Base-by-base conservation (phyloP, 2,329 filamentous ascomycete genomes). In the Colletotrichum karsti region DNA sequence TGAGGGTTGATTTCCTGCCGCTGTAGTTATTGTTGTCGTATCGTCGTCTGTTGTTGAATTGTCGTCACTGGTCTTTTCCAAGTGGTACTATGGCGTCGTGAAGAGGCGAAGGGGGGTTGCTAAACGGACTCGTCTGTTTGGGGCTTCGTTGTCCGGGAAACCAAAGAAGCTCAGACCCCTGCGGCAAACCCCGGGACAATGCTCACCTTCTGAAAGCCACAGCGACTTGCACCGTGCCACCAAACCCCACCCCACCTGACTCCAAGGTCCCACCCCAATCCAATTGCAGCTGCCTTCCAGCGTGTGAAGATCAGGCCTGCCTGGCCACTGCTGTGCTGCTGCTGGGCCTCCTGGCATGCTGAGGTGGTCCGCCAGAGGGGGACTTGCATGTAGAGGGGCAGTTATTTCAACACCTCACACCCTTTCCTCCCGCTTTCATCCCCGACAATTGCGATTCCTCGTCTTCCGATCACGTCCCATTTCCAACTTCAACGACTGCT, bases 381-480 rank as follows among this genome's bases (percentile, higher is more conserved):
- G 56, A 53, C 56, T 70, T 85, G 82, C 85, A 89, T 66, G 81
- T 78, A 75, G 72, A 63, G 69, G 58, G 68, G 64, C 68, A 63
- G 62, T 69, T 71, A 69, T 87, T 70, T 71, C 63, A 79, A 75
- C 72, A 71, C 74, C 73, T 76, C 73, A 66, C 66, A 73, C 65
- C 68, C 63, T 64, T 63, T 69, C 72, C 71, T 74, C 73, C 70
- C 69, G 69, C 70, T 78, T 78, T 77, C 77, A 74, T 80, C 77
- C 48, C 63, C 50, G 63, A 67, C 63, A 67, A 28, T 58, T 59
- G 54, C 65, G 48, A 59, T 57, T 56, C 53, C 54, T 65, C 63
- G 35, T 44, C 37, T 48, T 33, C 63, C 37, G 57, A 37, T 48
- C 70, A 67, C 71, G 71, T 78, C 77, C 74, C 77, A 74, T 80